Conservation (phyloP, 129 eudicot species). For the Chrysanthemum lavandulifolium region DNA sequence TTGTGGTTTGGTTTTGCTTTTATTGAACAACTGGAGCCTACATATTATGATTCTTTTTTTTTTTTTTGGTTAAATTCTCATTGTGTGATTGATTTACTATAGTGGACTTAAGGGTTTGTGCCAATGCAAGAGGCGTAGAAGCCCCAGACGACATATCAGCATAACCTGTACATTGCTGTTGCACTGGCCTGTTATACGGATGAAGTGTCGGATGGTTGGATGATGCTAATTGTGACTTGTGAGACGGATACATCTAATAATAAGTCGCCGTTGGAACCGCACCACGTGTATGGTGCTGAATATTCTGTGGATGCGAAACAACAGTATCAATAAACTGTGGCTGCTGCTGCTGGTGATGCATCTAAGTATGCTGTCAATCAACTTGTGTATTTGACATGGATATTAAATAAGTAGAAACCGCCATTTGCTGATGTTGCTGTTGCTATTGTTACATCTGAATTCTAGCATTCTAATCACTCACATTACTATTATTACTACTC, state of each 20-base stretch:
- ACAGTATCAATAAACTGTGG: constrained; percentile 65
- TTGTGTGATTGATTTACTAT: no score
- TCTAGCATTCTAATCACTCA: constrained; percentile 48
- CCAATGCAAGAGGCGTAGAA: constrained; percentile 32
- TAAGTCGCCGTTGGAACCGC: constrained; percentile 58
- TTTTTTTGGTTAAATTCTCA: no score
- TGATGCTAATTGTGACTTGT: constrained; percentile 38
- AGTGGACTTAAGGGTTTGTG: no score
- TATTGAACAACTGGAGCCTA: no score
- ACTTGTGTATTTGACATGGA: constrained; percentile 44
- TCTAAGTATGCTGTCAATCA: constrained; percentile 58
- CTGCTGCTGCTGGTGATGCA: constrained; percentile 66
- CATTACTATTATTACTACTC: constrained; percentile 12
- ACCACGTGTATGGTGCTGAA: constrained; percentile 62
- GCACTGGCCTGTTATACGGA: constrained; percentile 55
- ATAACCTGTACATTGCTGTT: constrained; percentile 29
- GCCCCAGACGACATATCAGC: constrained; percentile 42
- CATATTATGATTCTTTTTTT: no score
- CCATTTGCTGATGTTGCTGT: constrained; percentile 40
- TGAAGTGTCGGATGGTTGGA: constrained; percentile 49
- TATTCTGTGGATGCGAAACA: constrained; percentile 39
- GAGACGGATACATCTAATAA: constrained; percentile 70
- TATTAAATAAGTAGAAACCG: constrained; percentile 57
- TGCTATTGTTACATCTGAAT: constrained; percentile 45
- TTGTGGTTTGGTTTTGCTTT: no score